Evolutionary conservation across 306 rosid genomes (phyloP), one percentile per base, ranked within the genome.

Genomic region (Vicia sativa): DNA sequence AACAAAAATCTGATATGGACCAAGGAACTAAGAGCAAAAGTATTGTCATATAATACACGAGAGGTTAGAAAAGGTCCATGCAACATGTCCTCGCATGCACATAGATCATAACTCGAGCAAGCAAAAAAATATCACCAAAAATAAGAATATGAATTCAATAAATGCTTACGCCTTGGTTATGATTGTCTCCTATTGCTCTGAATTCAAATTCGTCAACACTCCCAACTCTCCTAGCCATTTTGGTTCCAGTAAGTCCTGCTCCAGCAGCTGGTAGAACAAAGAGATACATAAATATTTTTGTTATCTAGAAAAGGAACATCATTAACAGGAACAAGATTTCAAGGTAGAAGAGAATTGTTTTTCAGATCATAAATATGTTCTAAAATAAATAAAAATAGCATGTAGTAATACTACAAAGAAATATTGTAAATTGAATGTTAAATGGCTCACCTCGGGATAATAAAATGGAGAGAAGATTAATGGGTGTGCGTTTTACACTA

Each of bases 221-320:
- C 60, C 85, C 93, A 28, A 65, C 84, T 81, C 93, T 80, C 62
- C 84, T 85, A 66, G 90, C 90, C 87, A 87, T 85, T 83, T 87
- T 85, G 68, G 38, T 85, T 73, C 95, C 95, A 1, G 79, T 55
- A 67, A 87, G 85, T 43, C 95, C 82, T 72, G 95, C 87, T 65
- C 87, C 87, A 50, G 87, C 88, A 80, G 84, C 88, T 81, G 65
- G 74, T 60, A 39, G 44, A 64, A 62, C 45, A 16, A 76, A 44
- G 67, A 21, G 44, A 66, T 67, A 11, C 14, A 71, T 16, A 21
- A 45, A 70, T 35, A 55, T 11, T 38, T 44, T 48, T 49, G 41
- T 46, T 37, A 49, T 48, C 63, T 48, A 65, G 16, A 45, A 42
- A 45, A 2, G 60, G 67, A 43, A 45, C 37, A 41, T 58, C 26